Conservation (phyloP, 2,329 filamentous ascomycete genomes). For the Monilinia fructicola region DNA sequence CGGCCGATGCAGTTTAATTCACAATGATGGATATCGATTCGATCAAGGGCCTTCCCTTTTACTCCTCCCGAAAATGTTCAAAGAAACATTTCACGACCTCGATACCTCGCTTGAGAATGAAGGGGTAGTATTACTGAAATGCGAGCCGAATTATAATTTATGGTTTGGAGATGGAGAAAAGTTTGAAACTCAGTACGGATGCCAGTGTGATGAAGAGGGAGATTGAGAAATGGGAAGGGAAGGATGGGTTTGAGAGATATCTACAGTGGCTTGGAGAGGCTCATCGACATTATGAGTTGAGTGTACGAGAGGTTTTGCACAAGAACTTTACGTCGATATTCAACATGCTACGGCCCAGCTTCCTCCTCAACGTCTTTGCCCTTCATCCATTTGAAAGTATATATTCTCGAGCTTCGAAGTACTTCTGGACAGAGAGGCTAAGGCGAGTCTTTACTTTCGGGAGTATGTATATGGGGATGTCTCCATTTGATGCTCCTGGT, state of each 20-base stretch:
- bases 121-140: constrained; percentile 67
- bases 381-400: constrained; percentile 72
- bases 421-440: constrained; percentile 69
- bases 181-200: constrained; percentile 66
- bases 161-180: constrained; percentile 68
- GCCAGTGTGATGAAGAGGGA: constrained; percentile 68
- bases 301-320: constrained; percentile 62
- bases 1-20: constrained; percentile 67
- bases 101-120: constrained; percentile 64
- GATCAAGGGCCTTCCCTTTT: constrained; percentile 76
- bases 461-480: constrained; percentile 84
- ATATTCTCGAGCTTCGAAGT: constrained; percentile 62
- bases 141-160: constrained; percentile 73
- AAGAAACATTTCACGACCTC: constrained; percentile 66
- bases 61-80: constrained; percentile 69
- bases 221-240: constrained; percentile 71
- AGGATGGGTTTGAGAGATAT: constrained; percentile 68
- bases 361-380: constrained; percentile 57
- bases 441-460: constrained; percentile 73
- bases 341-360: constrained; percentile 57
- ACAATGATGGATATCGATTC: constrained; percentile 63
- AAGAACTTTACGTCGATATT: constrained; percentile 64
- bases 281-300: constrained; percentile 69
- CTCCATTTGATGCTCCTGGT: constrained; percentile 71
- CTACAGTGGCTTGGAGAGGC: constrained; percentile 65